These are phyloP conservation scores for Trapa incisa DNA, from an alignment of 345 rosid species.

Conservation along the genomic window DNA sequence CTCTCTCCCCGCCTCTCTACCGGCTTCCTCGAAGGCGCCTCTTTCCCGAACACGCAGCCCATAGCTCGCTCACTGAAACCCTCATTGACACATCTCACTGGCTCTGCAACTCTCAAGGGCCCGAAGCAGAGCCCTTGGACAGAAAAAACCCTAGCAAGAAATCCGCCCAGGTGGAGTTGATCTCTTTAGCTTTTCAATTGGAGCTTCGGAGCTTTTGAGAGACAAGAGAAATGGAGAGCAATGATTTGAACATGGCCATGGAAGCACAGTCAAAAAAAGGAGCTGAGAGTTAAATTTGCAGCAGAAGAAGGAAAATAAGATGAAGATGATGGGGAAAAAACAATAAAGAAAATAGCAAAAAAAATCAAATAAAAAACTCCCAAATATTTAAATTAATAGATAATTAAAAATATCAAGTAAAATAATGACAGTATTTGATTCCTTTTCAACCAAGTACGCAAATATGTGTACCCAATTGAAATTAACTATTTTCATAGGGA, in stretches of 20 bases:
- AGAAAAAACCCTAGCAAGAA: constrained; percentile 1
- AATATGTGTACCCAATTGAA: too few species aligned
- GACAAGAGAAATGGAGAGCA: constrained; percentile 24
- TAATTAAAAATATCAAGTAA: too few species aligned
- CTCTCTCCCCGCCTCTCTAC: constrained; percentile 29
- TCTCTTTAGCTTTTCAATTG: background rate
- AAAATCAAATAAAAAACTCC: too few species aligned
- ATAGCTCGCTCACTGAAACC: constrained; percentile 25
- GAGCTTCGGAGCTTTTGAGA: constrained; percentile 15
- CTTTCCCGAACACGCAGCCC: constrained; percentile 77
- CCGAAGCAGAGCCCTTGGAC: background rate
- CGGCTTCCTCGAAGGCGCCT: constrained; percentile 26
- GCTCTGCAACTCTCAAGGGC: background rate
- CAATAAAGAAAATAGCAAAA: background rate
- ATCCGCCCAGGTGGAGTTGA: background rate
- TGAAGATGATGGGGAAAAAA: background rate
- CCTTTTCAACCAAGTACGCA: too few species aligned
- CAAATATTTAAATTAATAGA: too few species aligned
- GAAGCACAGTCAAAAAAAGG: constrained; percentile 9
- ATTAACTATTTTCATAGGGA: too few species aligned
- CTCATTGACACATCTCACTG: constrained; percentile 26
- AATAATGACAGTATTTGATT: background rate
- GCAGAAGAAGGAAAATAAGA: background rate
- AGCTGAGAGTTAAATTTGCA: background rate
- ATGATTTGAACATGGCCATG: constrained; percentile 36